Evolutionary conservation across 495 filamentous ascomycete species (phyloP).

Genomic region (Evernia prunastri): DNA sequence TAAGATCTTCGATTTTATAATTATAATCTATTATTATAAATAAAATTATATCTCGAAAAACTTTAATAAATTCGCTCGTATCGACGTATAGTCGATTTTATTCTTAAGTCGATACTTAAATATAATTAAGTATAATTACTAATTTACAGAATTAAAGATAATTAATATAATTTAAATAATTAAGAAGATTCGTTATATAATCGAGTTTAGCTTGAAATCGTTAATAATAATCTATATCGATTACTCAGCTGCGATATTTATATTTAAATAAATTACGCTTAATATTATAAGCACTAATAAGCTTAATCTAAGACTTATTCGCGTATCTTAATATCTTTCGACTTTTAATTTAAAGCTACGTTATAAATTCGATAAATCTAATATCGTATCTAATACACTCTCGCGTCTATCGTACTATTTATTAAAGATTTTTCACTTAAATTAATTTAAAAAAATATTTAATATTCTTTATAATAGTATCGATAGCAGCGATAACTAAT

Average conservation of each 20-base stretch:
- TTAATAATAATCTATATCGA: conserved; percentile 7
- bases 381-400: conserved; percentile 1
- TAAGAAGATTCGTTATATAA: background rate
- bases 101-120: background rate
- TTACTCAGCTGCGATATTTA: conserved; percentile 6
- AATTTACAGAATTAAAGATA: background rate
- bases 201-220: background rate
- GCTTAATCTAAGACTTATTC: conserved; percentile 1
- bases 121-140: background rate
- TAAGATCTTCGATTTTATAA: background rate
- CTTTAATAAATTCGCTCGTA: background rate
- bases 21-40: background rate
- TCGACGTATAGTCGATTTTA: background rate
- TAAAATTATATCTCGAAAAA: background rate
- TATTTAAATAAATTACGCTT: background rate
- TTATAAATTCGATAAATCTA: conserved; percentile 10
- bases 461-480: background rate
- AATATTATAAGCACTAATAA: conserved; percentile 13
- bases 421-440: background rate
- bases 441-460: background rate
- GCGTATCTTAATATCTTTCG: conserved; percentile 7
- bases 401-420: background rate
- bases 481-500: no score
- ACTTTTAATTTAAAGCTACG: conserved; percentile 11
- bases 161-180: background rate